phyloP scores from a whole-genome alignment of 1,284 basidiomycete genomes.

The Tylopilus sp. region DNA sequence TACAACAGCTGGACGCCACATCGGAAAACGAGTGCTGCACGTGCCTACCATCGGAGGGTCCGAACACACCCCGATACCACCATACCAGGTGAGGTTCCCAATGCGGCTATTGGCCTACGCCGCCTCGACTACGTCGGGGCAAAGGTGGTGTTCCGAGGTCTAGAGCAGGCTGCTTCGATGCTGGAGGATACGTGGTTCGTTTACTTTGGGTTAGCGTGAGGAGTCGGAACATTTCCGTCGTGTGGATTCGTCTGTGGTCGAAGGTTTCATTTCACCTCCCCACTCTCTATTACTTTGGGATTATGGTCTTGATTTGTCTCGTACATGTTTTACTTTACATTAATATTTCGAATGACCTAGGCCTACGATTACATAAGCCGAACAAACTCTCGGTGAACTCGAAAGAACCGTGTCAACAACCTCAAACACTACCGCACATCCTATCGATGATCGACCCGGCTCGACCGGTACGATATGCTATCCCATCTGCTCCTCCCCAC shows the following conservation, averaged over 20 bases:
- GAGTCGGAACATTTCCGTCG: neutral
- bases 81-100: neutral
- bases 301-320: neutral
- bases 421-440: too few species aligned
- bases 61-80: slow-evolving; percentile 15
- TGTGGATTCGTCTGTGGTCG: neutral
- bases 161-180: slow-evolving; percentile 59
- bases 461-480: too few species aligned
- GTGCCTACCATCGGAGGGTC: slow-evolving; percentile 49
- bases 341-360: neutral
- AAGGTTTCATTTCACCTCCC: neutral
- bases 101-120: slow-evolving; percentile 50
- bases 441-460: too few species aligned
- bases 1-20: slow-evolving; percentile 49
- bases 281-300: neutral
- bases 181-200: slow-evolving; percentile 62
- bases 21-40: slow-evolving; percentile 45
- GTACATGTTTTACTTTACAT: neutral
- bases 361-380: neutral
- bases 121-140: slow-evolving; percentile 65
- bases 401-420: too few species aligned
- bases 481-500: too few species aligned
- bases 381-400: too few species aligned
- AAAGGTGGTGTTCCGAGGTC: slow-evolving; percentile 62
- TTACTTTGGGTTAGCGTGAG: slow-evolving; percentile 27